These are phyloP conservation scores for Ophiostoma piceae DNA, from an alignment of 2,329 filamentous ascomycete genomes.

Conservation along the genomic window DNA sequence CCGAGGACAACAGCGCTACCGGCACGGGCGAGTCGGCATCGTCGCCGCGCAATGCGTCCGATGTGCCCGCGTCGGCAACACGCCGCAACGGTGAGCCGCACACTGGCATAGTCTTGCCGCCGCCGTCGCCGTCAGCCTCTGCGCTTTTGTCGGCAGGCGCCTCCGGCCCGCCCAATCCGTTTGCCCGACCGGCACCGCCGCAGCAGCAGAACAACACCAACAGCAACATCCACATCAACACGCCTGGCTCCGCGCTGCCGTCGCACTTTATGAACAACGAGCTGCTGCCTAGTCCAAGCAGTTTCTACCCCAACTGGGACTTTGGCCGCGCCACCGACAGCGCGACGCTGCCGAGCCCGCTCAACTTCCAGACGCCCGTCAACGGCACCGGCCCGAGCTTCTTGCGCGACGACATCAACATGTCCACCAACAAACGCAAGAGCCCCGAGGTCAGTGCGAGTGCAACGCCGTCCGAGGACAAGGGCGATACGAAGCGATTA, in stretches of 20 bases:
- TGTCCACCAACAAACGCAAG: conserved; percentile 47
- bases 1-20: conserved; percentile 62
- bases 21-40: conserved; percentile 63
- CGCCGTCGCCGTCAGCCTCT: conserved; percentile 84
- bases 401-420: conserved; percentile 49
- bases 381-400: conserved; percentile 59
- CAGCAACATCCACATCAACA: conserved; percentile 58
- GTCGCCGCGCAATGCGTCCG: conserved; percentile 50
- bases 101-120: conserved; percentile 73
- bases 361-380: conserved; percentile 85
- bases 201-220: conserved; percentile 36
- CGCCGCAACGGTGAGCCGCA: conserved; percentile 35
- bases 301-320: conserved; percentile 89
- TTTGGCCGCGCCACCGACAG: conserved; percentile 62
- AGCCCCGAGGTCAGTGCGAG: conserved; percentile 47
- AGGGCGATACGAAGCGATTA: conserved; percentile 47
- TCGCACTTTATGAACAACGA: conserved; percentile 86
- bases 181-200: conserved; percentile 79
- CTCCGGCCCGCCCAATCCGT: conserved; percentile 88
- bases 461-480: conserved; percentile 41
- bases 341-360: conserved; percentile 84
- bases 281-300: conserved; percentile 82
- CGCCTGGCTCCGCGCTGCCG: conserved; percentile 88
- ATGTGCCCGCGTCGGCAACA: conserved; percentile 51
- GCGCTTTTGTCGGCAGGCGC: conserved; percentile 85